These are phyloP conservation scores for Ascochyta koolunga DNA, from an alignment of 2,329 filamentous ascomycete species.

Conservation along the genomic window DNA sequence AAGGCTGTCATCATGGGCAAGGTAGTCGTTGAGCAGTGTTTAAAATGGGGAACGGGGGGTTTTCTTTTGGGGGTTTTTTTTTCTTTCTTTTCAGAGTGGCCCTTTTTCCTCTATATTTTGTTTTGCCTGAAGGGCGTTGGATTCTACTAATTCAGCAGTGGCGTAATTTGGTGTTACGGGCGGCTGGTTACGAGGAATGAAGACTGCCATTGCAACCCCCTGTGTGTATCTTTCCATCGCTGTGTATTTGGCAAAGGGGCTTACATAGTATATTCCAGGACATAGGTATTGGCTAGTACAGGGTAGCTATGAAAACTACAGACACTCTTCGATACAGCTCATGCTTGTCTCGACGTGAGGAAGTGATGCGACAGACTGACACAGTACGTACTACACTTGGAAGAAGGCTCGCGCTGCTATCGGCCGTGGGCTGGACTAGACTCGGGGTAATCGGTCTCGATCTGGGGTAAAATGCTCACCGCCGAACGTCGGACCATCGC, in stretches of 20 bases:
- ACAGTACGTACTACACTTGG: background rate
- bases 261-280: background rate
- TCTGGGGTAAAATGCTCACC: conserved; percentile 26
- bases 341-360: background rate
- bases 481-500: conserved; percentile 29
- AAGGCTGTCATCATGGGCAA: too few relatives aligned
- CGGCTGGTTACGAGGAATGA: too few relatives aligned
- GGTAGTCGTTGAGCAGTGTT: background rate
- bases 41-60: too few relatives aligned
- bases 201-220: too few relatives aligned
- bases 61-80: too few relatives aligned
- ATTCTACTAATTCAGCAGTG: conserved; percentile 4
- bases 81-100: background rate
- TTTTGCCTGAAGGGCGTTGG: background rate
- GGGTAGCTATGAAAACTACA: background rate
- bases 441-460: conserved; percentile 18
- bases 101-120: background rate
- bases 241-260: background rate
- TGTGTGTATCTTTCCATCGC: background rate
- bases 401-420: background rate
- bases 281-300: background rate
- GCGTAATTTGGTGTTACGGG: background rate
- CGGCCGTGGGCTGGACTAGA: background rate
- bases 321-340: background rate
- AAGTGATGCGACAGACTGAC: background rate